Conservation (phyloP, 1,284 basidiomycete species). For the Lentinus polychrous region DNA sequence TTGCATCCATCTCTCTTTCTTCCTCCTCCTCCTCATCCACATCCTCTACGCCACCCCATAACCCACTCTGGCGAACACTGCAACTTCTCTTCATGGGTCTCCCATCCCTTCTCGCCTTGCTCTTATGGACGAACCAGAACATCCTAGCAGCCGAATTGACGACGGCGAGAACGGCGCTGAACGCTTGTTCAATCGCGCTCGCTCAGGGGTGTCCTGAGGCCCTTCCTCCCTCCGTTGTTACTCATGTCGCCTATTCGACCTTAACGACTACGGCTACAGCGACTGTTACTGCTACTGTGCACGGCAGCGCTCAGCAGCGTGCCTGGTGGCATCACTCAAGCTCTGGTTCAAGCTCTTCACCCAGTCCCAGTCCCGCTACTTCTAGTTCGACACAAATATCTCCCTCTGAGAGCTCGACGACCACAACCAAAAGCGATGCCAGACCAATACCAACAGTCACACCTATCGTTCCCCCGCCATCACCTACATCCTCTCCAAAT, state of each 20-base stretch:
- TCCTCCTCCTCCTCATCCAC: neutral
- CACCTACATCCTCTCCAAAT: slow-evolving; percentile 1
- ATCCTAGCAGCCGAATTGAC: slow-evolving; percentile 30
- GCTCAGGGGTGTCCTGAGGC: slow-evolving; percentile 1
- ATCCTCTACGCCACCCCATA: neutral
- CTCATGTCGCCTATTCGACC: slow-evolving; percentile 2
- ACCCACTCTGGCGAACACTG: neutral
- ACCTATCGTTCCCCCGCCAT: neutral
- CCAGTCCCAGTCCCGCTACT: neutral
- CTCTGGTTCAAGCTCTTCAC: neutral
- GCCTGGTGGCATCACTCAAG: slow-evolving; percentile 6
- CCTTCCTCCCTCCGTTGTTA: slow-evolving; percentile 3
- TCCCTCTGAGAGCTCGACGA: no score
- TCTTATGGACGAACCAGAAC: slow-evolving; percentile 29
- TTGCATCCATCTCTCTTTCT: slow-evolving; percentile 2
- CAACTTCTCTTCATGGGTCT: neutral
- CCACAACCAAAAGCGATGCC: neutral
- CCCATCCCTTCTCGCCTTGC: slow-evolving; percentile 14
- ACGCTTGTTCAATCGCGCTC: slow-evolving; percentile 15
- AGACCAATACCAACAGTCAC: slow-evolving; percentile 4
- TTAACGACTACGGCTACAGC: slow-evolving; percentile 19
- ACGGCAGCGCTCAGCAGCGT: slow-evolving; percentile 6
- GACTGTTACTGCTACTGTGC: slow-evolving; percentile 9
- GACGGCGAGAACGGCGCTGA: slow-evolving; percentile 29
- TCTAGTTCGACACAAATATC: no score